Percentiles rank a stretch among this genome's conserved stretches.
Conservation (phyloP, 1,284 basidiomycete species). For the Apiotrichum porosum region DNA sequence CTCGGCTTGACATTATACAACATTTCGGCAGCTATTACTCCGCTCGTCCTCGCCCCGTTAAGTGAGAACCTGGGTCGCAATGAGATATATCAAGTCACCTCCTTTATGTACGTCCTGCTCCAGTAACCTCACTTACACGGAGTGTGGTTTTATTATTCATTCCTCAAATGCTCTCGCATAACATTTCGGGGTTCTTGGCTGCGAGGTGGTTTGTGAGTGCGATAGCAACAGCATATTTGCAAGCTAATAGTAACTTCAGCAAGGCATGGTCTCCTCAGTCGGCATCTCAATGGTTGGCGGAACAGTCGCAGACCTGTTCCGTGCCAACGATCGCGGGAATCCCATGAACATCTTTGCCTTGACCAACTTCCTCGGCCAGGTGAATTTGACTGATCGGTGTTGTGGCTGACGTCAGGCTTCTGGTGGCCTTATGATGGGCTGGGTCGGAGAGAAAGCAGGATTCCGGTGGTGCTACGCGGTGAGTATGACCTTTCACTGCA, state of each 20-base stretch:
- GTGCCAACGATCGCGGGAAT: constrained; percentile 42
- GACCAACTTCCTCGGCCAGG: constrained; percentile 45
- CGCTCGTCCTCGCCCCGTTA: constrained; percentile 41
- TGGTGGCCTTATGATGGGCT: constrained; percentile 20
- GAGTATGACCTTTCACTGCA: not conserved
- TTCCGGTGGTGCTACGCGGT: constrained; percentile 43
- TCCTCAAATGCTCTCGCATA: constrained; percentile 38
- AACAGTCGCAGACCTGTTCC: constrained; percentile 46
- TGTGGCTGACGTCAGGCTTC: not conserved
- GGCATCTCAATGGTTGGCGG: constrained; percentile 45
- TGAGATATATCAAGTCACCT: constrained; percentile 38
- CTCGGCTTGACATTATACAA: constrained; percentile 28
- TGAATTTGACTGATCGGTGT: not conserved
- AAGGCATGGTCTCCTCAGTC: constrained; percentile 35
- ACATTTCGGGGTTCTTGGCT: constrained; percentile 37
- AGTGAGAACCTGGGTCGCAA: constrained; percentile 42
- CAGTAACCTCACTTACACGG: not conserved
- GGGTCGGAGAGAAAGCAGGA: constrained; percentile 27
- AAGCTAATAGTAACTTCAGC: constrained; percentile 13
- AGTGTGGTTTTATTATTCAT: constrained; percentile 39
- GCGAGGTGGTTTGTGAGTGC: constrained; percentile 42
- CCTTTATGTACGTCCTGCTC: constrained; percentile 26
- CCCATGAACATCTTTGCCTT: constrained; percentile 50
- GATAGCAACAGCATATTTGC: constrained; percentile 5
- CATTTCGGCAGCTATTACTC: constrained; percentile 35